Evolutionary conservation across 2,329 filamentous ascomycete genomes (phyloP).

Genomic region (Trichoderma endophyticum): DNA sequence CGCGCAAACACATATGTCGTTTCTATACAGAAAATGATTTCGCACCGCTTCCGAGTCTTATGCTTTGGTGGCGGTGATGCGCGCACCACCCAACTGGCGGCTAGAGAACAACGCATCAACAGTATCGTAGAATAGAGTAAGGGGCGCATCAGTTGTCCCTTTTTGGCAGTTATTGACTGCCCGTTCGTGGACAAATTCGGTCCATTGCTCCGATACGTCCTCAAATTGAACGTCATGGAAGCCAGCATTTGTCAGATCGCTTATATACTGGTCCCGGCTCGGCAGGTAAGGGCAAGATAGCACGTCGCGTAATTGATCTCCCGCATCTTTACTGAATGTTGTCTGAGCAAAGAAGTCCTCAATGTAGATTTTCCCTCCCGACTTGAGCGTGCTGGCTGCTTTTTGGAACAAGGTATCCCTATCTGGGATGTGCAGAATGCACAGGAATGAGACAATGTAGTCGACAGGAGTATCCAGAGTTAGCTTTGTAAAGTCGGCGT

Average conservation of each 20-base stretch:
- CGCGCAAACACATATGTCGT: neutral
- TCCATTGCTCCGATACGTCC: neutral
- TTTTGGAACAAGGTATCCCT: neutral
- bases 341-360: conserved; percentile 1
- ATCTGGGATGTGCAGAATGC: conserved; percentile 1
- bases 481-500: neutral
- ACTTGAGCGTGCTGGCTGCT: neutral
- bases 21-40: neutral
- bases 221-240: neutral
- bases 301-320: neutral
- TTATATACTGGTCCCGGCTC: neutral
- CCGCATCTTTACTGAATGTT: neutral
- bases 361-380: neutral
- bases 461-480: neutral
- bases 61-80: neutral
- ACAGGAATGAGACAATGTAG: neutral
- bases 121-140: conserved; percentile 3
- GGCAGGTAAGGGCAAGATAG: neutral
- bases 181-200: neutral
- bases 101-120: neutral
- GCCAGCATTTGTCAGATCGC: neutral
- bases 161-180: neutral
- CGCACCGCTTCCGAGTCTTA: neutral
- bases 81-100: neutral
- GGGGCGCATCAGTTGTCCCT: neutral